Conservation (phyloP, 2,329 filamentous ascomycete genomes). For the Calonectria pauciramosa region DNA sequence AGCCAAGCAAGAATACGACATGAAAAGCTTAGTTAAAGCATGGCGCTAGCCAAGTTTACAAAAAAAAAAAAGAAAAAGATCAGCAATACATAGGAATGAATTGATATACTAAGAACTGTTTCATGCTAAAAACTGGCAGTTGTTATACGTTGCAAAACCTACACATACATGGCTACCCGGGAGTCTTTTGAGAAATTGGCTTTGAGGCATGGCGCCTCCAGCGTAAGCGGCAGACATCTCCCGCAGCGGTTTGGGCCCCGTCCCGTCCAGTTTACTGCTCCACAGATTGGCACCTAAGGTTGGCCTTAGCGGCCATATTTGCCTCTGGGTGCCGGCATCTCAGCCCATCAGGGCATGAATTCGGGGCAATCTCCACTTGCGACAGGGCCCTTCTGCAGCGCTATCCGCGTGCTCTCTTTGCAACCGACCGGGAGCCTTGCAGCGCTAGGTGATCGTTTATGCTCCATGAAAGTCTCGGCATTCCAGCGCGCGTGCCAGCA, state of each 20-base stretch:
- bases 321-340: neutral
- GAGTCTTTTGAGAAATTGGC: neutral
- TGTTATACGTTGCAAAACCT: constrained; percentile 4
- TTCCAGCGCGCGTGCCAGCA: neutral
- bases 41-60: neutral
- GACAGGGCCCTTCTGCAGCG: constrained; percentile 9
- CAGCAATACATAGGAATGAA: neutral
- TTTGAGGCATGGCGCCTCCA: neutral
- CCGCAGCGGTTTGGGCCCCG: neutral
- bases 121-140: neutral
- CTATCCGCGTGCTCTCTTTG: neutral
- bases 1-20: neutral
- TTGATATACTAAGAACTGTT: neutral
- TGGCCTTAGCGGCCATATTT: neutral
- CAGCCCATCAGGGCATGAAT: constrained; percentile 5
- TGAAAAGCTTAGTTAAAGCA: neutral
- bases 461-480: neutral
- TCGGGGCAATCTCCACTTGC: neutral
- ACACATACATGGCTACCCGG: constrained; percentile 7
- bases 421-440: constrained; percentile 8
- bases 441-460: constrained; percentile 5
- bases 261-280: neutral
- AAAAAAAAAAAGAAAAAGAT: neutral
- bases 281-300: constrained; percentile 2
- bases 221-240: constrained; percentile 5